Percentiles rank a stretch among this genome's conserved stretches.
These are phyloP conservation scores for Barnettozyma hawaiiensis DNA, from an alignment of 1,139 yeast genomes.

Conservation along the genomic window DNA sequence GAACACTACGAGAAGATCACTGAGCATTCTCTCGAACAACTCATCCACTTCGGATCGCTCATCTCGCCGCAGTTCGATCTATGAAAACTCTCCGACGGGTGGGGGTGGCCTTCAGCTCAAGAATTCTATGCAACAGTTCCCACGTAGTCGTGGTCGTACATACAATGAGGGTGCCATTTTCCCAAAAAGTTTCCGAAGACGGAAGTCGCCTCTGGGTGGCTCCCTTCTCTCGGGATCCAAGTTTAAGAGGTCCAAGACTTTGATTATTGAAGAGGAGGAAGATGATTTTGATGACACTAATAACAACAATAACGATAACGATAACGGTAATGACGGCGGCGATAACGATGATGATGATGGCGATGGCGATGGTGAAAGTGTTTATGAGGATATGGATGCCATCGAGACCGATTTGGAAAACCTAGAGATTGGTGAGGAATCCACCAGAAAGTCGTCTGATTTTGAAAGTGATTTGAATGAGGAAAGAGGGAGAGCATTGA, in stretches of 20 bases:
- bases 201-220: constrained; percentile 37
- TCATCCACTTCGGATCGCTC: constrained; percentile 38
- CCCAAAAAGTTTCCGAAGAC: constrained; percentile 34
- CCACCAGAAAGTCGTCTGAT: constrained; percentile 22
- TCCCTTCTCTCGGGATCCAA: constrained; percentile 16
- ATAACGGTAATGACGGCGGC: constrained; percentile 13
- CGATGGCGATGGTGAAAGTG: constrained; percentile 30
- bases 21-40: constrained; percentile 34
- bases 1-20: constrained; percentile 27
- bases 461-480: constrained; percentile 19
- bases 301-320: constrained; percentile 7
- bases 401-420: constrained; percentile 26
- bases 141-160: neutral
- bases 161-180: constrained; percentile 31
- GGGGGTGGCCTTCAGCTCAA: constrained; percentile 6
- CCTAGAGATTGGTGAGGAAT: constrained; percentile 19
- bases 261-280: constrained; percentile 33
- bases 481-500: constrained; percentile 14
- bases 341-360: constrained; percentile 15
- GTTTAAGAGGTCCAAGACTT: constrained; percentile 25
- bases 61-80: constrained; percentile 36
- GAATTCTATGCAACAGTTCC: neutral
- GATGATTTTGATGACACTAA: constrained; percentile 21
- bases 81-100: constrained; percentile 15
- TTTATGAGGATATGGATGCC: constrained; percentile 21